Conservation (phyloP, 1,139 yeast genomes). For the Yamadazyma atlantica region DNA sequence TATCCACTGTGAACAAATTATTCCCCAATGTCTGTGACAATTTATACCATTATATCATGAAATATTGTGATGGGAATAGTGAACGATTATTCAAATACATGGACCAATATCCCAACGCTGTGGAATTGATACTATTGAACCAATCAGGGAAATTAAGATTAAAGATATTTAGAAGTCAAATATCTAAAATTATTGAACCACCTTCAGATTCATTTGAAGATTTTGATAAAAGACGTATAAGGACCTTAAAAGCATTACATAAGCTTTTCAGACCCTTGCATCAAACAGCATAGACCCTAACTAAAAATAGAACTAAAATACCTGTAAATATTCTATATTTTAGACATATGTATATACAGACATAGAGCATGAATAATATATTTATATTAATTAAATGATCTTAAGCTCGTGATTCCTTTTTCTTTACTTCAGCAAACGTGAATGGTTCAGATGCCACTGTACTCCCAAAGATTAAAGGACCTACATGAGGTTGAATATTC, state of each 20-base stretch:
- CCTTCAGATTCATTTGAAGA: conserved; percentile 17
- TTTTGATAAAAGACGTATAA: conserved; percentile 18
- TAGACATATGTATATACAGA: background rate
- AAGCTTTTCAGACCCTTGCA: conserved; percentile 4
- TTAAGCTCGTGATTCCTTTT: conserved; percentile 11
- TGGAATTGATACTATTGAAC: conserved; percentile 27
- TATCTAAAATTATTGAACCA: conserved; percentile 22
- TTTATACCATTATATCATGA: conserved; percentile 13
- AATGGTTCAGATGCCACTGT: conserved; percentile 33
- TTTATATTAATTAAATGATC: background rate
- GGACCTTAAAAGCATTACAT: conserved; percentile 19
- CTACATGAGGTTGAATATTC: conserved; percentile 91
- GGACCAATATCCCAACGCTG: conserved; percentile 35
- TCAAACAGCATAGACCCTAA: background rate
- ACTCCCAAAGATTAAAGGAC: conserved; percentile 72
- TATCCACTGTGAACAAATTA: conserved; percentile 9
- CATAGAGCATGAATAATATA: background rate
- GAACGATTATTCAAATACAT: conserved; percentile 23
- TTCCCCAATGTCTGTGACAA: conserved; percentile 2
- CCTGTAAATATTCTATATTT: conserved; percentile 6
- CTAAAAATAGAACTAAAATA: background rate
- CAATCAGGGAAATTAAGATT: conserved; percentile 19
- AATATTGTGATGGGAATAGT: conserved; percentile 18
- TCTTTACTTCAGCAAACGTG: conserved; percentile 26
- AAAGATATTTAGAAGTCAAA: conserved; percentile 22